These are phyloP conservation scores for Xylariales sp. DNA, from an alignment of 2,329 filamentous ascomycete species.

Conservation along the genomic window DNA sequence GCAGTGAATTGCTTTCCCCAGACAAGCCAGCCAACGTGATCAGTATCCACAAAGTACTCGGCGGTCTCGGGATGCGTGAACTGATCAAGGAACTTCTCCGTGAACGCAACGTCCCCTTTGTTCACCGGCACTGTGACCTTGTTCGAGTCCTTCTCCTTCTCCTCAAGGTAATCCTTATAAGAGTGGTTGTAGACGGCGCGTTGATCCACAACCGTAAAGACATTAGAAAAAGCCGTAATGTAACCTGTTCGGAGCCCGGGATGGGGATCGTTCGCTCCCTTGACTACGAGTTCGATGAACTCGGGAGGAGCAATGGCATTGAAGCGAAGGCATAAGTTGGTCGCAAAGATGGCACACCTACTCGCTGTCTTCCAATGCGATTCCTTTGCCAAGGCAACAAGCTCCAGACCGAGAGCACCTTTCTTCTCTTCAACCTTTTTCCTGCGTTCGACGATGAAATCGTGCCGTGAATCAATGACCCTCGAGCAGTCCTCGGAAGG, in stretches of 20 bases:
- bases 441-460: conserved; percentile 71
- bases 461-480: conserved; percentile 61
- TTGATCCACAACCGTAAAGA: conserved; percentile 84
- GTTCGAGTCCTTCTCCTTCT: conserved; percentile 73
- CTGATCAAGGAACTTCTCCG: conserved; percentile 67
- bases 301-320: conserved; percentile 76
- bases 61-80: conserved; percentile 71
- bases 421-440: conserved; percentile 80
- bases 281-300: conserved; percentile 77
- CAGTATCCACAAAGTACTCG: conserved; percentile 85
- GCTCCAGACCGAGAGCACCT: conserved; percentile 70
- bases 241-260: conserved; percentile 80
- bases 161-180: conserved; percentile 80
- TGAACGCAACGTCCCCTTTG: conserved; percentile 73
- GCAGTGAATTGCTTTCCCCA: conserved; percentile 88
- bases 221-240: conserved; percentile 66
- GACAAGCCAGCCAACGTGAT: conserved; percentile 93
- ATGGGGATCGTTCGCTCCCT: conserved; percentile 84
- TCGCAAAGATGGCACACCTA: conserved; percentile 82
- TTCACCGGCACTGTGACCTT: conserved; percentile 70
- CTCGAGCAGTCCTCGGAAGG: conserved; percentile 60
- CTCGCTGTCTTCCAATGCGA: conserved; percentile 97
- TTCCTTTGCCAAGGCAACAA: conserved; percentile 69
- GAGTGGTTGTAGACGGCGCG: conserved; percentile 81
- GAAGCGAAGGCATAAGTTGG: conserved; percentile 88